phyloP scores from a whole-genome alignment of 2,329 filamentous ascomycete genomes.

The Venturiaceae sp. region DNA sequence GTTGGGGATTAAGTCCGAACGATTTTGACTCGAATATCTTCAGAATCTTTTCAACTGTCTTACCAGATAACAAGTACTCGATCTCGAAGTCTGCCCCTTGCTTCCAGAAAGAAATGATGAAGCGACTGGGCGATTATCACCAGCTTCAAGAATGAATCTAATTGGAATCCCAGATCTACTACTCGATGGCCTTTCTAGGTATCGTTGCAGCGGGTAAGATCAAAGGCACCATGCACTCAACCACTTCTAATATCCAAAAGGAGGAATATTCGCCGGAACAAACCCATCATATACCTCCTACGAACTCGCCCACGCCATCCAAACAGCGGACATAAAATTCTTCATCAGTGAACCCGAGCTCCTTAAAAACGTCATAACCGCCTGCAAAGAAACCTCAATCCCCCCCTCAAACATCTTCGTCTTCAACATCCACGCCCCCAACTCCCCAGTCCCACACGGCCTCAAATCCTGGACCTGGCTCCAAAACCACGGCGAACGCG shows the following conservation, averaged over 20 bases:
- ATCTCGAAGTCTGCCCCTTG: no score
- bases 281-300: slow-evolving; percentile 21
- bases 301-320: slow-evolving; percentile 20
- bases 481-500: slow-evolving; percentile 16
- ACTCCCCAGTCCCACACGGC: slow-evolving; percentile 4
- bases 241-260: background rate
- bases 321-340: slow-evolving; percentile 16
- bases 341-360: slow-evolving; percentile 21
- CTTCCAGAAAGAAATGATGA: no score
- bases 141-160: background rate
- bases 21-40: no score
- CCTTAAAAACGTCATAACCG: slow-evolving; percentile 17
- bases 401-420: slow-evolving; percentile 17
- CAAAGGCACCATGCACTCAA: background rate
- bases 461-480: slow-evolving; percentile 12
- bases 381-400: slow-evolving; percentile 16
- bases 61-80: no score
- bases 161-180: slow-evolving; percentile 8
- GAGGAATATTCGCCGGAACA: slow-evolving; percentile 20
- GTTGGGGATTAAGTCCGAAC: no score
- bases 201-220: slow-evolving; percentile 15
- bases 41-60: no score
- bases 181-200: slow-evolving; percentile 9
- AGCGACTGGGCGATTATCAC: no score
- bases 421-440: slow-evolving; percentile 16